phyloP scores from a whole-genome alignment of 2,329 filamentous ascomycete species.

The Plenodomus biglobosus region DNA sequence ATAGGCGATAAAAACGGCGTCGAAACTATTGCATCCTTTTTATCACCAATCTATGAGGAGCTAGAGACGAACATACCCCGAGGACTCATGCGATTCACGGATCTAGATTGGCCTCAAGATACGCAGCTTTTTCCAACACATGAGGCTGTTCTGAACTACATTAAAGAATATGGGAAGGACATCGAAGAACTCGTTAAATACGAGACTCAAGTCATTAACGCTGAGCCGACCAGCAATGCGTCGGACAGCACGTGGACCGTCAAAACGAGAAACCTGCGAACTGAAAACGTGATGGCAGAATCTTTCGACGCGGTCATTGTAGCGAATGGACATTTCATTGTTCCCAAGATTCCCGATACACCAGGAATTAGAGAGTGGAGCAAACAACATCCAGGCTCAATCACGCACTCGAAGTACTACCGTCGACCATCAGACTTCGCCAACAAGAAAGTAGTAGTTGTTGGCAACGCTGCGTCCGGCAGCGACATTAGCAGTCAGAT shows the following conservation, averaged over 20 bases:
- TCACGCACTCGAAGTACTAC: conserved; percentile 72
- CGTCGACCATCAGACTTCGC: conserved; percentile 64
- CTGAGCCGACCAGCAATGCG: conserved; percentile 45
- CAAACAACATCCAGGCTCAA: conserved; percentile 39
- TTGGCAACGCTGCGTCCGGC: conserved; percentile 83
- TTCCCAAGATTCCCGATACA: conserved; percentile 50
- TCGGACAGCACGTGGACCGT: conserved; percentile 59
- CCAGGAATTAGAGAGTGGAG: conserved; percentile 47
- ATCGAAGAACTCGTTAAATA: conserved; percentile 69
- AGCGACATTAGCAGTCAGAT: conserved; percentile 82
- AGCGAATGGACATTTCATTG: conserved; percentile 53
- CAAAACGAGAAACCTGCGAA: conserved; percentile 55
- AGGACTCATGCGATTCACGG: conserved; percentile 76
- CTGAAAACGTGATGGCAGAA: conserved; percentile 41
- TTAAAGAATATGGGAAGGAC: conserved; percentile 70
- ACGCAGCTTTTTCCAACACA: conserved; percentile 75
- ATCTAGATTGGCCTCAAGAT: conserved; percentile 64
- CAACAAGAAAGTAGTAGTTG: conserved; percentile 73
- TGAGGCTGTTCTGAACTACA: conserved; percentile 69
- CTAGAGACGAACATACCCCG: conserved; percentile 88
- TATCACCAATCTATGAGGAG: conserved; percentile 80
- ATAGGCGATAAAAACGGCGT: not conserved
- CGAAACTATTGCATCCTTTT: conserved; percentile 60
- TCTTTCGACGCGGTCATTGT: conserved; percentile 58
- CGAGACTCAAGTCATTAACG: conserved; percentile 66